Percentiles rank a stretch among this genome's conserved stretches.
These are phyloP conservation scores for Pseudogymnoascus sp. DNA, from an alignment of 2,329 filamentous ascomycete genomes.

Conservation along the genomic window DNA sequence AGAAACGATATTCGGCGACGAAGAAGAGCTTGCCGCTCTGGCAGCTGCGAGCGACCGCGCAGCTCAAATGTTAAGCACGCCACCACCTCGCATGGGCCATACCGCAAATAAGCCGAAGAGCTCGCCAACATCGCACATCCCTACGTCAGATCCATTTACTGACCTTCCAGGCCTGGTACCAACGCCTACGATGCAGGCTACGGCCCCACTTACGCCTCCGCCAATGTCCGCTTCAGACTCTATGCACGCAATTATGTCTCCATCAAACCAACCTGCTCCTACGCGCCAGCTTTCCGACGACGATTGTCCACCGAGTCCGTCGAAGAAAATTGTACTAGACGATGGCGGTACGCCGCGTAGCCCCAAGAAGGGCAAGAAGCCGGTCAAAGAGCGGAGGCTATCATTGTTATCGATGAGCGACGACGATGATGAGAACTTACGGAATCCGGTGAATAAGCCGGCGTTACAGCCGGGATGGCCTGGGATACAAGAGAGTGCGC, in stretches of 20 bases:
- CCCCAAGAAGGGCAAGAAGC: constrained; percentile 1
- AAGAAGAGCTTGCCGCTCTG: background rate
- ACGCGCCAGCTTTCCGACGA: background rate
- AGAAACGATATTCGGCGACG: background rate
- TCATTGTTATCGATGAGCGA: background rate
- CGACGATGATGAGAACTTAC: background rate
- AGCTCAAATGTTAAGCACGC: background rate
- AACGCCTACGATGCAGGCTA: background rate
- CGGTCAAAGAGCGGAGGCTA: background rate
- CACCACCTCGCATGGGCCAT: background rate
- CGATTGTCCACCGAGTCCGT: background rate
- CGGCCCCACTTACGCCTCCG: constrained; percentile 5
- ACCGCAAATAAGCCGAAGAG: background rate
- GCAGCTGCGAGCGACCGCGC: background rate
- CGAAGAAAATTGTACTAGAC: background rate
- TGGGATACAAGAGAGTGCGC: background rate
- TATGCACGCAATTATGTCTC: constrained; percentile 10
- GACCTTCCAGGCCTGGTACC: background rate
- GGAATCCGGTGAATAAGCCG: background rate
- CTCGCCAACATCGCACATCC: background rate
- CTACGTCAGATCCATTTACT: background rate
- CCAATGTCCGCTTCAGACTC: background rate
- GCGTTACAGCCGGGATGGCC: background rate
- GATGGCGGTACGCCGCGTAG: constrained; percentile 12
- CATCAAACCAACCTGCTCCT: constrained; percentile 9